Base-by-base conservation (phyloP, 2,329 filamentous ascomycete species). In the Bretziella fagacearum region DNA sequence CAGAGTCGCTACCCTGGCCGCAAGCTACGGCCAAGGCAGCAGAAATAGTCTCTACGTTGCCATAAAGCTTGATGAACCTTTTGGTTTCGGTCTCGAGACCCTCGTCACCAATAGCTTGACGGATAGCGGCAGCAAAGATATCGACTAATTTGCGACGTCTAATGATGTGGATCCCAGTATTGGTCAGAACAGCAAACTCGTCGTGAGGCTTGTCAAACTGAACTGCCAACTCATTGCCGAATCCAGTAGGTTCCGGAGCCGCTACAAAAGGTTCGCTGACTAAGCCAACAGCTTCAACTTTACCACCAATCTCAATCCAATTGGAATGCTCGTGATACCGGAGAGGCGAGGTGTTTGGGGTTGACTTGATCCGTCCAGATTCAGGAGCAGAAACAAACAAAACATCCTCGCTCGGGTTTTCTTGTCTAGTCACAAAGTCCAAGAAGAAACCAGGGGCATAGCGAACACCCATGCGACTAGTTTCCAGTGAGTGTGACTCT, bases 201-300 rank as follows among this genome's bases (percentile, higher is more conserved):
- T 81, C 77, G 0, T 81, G 73, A 0, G 78, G 69, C 51, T 83
- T 72, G 56, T 98, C 91, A 55, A 91, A 98, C 56, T 98, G 93
- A n/a, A 93, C 81, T 1, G 91, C 85, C 48, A 96, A 68, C 63
- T 98, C 91, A 55, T 98, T 98, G 8, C 89, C 87, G 56, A 94
- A 96, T 0, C 87, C 89, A 18, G 77, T 59, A 0, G 84, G 82
- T 22, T 75, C 73, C 8, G 64, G 65, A 0, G 77, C 71, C 7
- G 82, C 81, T 13, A 77, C 71, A 55, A 86, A 89, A 0, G 82
- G 74, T 42, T 73, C 71, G 1, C 81, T 84, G 23, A 85, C 75
- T 10, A 86, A 63, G 2, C 86, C 85, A 48, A 95, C 74, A 54
- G 83, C 84, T 58, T 93, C 79, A 5, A 81, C 78, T 27, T 71